Evolutionary conservation across 2,329 filamentous ascomycete genomes (phyloP), one percentile per base, ranked within the genome.

Genomic region (Diaporthe helianthi): DNA sequence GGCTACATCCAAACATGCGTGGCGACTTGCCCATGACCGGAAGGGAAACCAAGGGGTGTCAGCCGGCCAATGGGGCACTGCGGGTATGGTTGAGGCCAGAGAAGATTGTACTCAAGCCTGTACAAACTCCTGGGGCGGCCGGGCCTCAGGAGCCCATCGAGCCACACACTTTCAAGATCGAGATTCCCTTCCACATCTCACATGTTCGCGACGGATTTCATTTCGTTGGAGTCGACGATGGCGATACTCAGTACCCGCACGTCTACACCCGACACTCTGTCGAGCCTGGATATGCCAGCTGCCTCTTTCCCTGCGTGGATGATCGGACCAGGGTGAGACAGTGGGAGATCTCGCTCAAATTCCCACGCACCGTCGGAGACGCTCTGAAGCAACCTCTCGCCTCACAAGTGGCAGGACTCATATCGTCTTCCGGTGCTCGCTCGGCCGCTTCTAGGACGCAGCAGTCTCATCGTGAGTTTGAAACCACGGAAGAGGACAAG

Each of bases 261-360:
- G 90, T 93, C 60, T 99, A 97, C 79, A 97, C 95, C 0, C 91
- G 90, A 49, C 94, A 95, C 76, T 92, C 91, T 2, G 83, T 91
- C 51, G 90, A 92, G 71, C 89, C 93, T 0, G 94, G 94, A 36
- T 90, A 89, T 22, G 90, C 93, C 1, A 95, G 90, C 55, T 94
- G 91, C 74, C 89, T 98, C 31, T 99, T 99, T 75, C 96, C 96
- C 0, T 98, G 96, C 78, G 86, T 98, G 65, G 96, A 99, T 77
- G 92, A 97, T 76, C 88, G 90, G 41, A 90, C 92, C 69, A 88
- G 93, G 68, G 60, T 71, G 22, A 95, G 91, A 76, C 90, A 90
- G 13, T 99, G 96, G 93, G 93, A 94, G 69, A 86, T 99, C 61
- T 93, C 92, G 2, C 90, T 99, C 76, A 93, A 91, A 69, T 95